Conservation (phyloP, 352 stramenopile genomes). For the Thalassiosira hispida region DNA sequence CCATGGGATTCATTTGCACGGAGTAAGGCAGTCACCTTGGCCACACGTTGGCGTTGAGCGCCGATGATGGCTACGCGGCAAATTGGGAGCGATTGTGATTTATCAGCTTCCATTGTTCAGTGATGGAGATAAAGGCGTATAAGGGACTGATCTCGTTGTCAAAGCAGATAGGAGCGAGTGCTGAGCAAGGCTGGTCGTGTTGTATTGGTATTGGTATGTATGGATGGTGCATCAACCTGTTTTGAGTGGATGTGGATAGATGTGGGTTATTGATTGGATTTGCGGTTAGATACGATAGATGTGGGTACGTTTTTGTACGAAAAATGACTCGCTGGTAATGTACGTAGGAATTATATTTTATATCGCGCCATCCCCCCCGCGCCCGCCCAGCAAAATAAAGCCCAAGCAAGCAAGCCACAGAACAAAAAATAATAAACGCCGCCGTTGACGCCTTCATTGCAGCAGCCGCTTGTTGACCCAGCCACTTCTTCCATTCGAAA, state of each 20-base stretch:
- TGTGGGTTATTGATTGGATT: not conserved
- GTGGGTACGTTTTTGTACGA: no score
- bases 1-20: conserved; percentile 12
- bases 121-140: not conserved
- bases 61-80: conserved; percentile 65
- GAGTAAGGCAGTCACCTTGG: conserved; percentile 45
- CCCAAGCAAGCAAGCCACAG: no score
- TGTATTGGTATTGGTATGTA: not conserved
- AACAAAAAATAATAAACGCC: no score
- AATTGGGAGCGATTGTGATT: conserved; percentile 2
- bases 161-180: no score
- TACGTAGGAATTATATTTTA: no score
- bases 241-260: not conserved
- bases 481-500: not conserved
- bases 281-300: not conserved
- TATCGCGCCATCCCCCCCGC: no score
- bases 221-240: no score
- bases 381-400: no score
- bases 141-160: not conserved
- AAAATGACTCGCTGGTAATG: no score
- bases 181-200: no score
- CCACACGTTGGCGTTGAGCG: conserved; percentile 53
- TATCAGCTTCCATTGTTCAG: not conserved
- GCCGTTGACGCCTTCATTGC: no score
- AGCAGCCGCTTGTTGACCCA: no score